Percentiles rank a stretch among this genome's conserved stretches.
Conservation (phyloP, 2,329 filamentous ascomycete genomes). For the Neofusicoccum ribis region DNA sequence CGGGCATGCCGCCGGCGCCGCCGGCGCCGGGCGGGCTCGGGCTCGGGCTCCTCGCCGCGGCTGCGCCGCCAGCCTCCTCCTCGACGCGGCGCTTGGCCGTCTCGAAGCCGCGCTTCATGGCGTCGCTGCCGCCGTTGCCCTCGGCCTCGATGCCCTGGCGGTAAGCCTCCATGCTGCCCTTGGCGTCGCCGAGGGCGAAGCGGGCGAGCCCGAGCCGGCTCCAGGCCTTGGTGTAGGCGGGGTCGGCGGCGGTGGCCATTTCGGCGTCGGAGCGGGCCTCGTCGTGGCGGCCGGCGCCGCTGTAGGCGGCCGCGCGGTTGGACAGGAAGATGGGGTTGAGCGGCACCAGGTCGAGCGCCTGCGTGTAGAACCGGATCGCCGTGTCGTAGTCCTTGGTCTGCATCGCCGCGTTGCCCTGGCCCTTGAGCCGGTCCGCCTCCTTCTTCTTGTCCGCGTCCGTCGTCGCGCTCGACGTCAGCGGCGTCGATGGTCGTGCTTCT, state of each 20-base stretch:
- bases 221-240: slow-evolving; percentile 97
- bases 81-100: slow-evolving; percentile 86
- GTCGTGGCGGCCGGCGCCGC: slow-evolving; percentile 78
- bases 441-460: slow-evolving; percentile 55
- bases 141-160: slow-evolving; percentile 89
- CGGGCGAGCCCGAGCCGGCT: slow-evolving; percentile 86
- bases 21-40: slow-evolving; percentile 32
- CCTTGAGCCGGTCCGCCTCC: slow-evolving; percentile 86
- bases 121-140: slow-evolving; percentile 89
- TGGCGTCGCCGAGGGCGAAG: slow-evolving; percentile 87
- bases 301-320: slow-evolving; percentile 94
- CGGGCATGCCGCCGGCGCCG: slow-evolving; percentile 45
- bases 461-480: slow-evolving; percentile 36
- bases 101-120: slow-evolving; percentile 96
- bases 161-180: slow-evolving; percentile 94
- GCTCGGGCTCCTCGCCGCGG: slow-evolving; percentile 30
- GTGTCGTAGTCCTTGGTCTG: slow-evolving; percentile 82
- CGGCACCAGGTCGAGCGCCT: slow-evolving; percentile 78
- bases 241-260: slow-evolving; percentile 82
- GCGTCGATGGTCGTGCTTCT: slow-evolving; percentile 43
- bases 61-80: slow-evolving; percentile 60
- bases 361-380: slow-evolving; percentile 84
- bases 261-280: slow-evolving; percentile 86
- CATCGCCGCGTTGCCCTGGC: slow-evolving; percentile 91
- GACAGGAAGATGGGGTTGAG: slow-evolving; percentile 94